A percentile compares a stretch with the other conserved stretches of the same genome.
Evolutionary conservation across 306 rosid species (phyloP).

Genomic region (Ceratonia siliqua): DNA sequence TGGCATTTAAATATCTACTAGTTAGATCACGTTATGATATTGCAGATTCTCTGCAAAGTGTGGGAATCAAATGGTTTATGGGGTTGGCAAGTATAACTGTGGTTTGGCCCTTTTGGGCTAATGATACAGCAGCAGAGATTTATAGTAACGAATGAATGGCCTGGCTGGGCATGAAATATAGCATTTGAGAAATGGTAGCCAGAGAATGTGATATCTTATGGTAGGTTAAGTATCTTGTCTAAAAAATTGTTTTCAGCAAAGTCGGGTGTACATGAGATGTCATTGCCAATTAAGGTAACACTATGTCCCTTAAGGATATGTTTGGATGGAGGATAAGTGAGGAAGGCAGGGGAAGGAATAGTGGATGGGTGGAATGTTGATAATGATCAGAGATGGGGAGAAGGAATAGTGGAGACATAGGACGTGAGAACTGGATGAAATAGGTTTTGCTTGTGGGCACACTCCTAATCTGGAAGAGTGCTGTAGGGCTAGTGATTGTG

Average conservation of each 20-base stretch:
- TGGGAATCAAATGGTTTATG: constrained; percentile 3
- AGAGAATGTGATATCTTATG: not conserved
- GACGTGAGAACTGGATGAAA: constrained; percentile 1
- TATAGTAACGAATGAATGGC: not conserved
- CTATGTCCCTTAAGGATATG: not conserved
- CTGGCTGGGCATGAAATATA: not conserved
- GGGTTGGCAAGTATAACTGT: constrained; percentile 8
- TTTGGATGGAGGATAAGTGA: too few species aligned
- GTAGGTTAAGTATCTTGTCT: not conserved
- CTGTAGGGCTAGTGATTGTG: not conserved
- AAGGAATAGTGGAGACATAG: not conserved
- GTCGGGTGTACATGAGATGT: not conserved
- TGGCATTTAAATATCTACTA: not conserved
- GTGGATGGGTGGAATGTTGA: not conserved
- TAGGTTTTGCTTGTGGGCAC: constrained; percentile 6
- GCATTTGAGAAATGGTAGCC: not conserved
- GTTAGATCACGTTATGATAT: not conserved
- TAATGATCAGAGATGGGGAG: constrained; percentile 12
- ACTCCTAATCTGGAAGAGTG: constrained; percentile 5
- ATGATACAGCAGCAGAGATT: not conserved
- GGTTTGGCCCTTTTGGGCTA: not conserved
- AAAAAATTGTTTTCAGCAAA: not conserved
- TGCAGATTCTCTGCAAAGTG: not conserved
- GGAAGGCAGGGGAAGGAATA: too few species aligned
- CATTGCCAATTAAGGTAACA: too few species aligned